phyloP scores from a whole-genome alignment of 257 asterid species.

The Lycium ferocissimum region DNA sequence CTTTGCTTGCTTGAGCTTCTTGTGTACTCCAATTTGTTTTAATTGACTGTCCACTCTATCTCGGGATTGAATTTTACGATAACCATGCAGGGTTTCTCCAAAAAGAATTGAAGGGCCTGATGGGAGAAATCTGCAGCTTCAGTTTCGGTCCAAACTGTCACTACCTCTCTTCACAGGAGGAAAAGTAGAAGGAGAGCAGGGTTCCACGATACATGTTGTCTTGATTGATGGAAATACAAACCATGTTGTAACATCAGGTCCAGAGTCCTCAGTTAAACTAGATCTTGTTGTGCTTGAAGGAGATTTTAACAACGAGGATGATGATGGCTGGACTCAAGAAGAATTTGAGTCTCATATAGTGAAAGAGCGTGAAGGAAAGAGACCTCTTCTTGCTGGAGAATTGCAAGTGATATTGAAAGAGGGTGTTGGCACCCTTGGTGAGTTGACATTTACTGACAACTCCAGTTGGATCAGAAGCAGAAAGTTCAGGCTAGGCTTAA shows the following conservation, averaged over 20 bases:
- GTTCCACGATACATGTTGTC: constrained; percentile 76
- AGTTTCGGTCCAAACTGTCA: constrained; percentile 81
- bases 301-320: constrained; percentile 86
- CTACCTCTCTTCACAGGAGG: constrained; percentile 93
- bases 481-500: constrained; percentile 88
- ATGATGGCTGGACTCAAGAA: constrained; percentile 82
- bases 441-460: constrained; percentile 89
- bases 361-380: constrained; percentile 91
- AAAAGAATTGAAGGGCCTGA: constrained; percentile 84
- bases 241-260: constrained; percentile 74
- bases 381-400: constrained; percentile 91
- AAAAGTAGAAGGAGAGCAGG: constrained; percentile 91
- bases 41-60: constrained; percentile 26
- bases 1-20: background rate
- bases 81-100: constrained; percentile 77
- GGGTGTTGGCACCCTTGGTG: constrained; percentile 90
- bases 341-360: constrained; percentile 86
- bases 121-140: constrained; percentile 85
- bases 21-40: constrained; percentile 1
- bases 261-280: constrained; percentile 74
- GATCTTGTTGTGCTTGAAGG: constrained; percentile 90
- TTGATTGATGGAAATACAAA: constrained; percentile 74
- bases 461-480: constrained; percentile 99
- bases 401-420: constrained; percentile 80
- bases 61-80: constrained; percentile 31